These are phyloP conservation scores for Triticum urartu DNA, from an alignment of 176 grass and related monocot species.

Conservation along the genomic window DNA sequence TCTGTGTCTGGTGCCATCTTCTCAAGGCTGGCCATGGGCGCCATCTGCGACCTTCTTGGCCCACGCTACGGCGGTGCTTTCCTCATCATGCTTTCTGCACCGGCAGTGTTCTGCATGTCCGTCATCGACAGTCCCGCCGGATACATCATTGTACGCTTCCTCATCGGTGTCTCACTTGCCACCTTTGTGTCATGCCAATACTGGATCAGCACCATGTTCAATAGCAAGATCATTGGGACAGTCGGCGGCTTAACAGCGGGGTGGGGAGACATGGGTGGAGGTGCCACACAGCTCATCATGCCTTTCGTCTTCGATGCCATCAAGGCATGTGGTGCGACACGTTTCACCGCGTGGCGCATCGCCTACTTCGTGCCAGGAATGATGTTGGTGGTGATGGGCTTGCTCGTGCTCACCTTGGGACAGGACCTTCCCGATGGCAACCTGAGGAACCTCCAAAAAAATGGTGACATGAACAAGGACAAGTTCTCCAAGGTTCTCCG, in stretches of 20 bases:
- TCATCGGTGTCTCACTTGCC: slow-evolving; percentile 81
- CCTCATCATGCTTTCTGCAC: slow-evolving; percentile 74
- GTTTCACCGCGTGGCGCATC: slow-evolving; percentile 67
- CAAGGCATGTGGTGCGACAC: slow-evolving; percentile 43
- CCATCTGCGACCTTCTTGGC: slow-evolving; percentile 71
- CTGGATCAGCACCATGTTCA: slow-evolving; percentile 77
- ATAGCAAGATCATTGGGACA: slow-evolving; percentile 65
- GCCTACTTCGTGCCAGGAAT: slow-evolving; percentile 72
- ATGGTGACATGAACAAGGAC: slow-evolving; percentile 59
- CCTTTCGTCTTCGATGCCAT: slow-evolving; percentile 74
- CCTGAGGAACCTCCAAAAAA: slow-evolving; percentile 55
- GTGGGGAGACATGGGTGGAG: slow-evolving; percentile 89
- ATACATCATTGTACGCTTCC: slow-evolving; percentile 64
- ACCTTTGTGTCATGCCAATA: slow-evolving; percentile 94
- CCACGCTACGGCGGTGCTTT: slow-evolving; percentile 83
- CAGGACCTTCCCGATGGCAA: slow-evolving; percentile 93
- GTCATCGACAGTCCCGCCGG: slow-evolving; percentile 48
- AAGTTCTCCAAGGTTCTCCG: slow-evolving; percentile 70
- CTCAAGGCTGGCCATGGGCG: slow-evolving; percentile 86
- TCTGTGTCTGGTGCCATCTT: slow-evolving; percentile 90
- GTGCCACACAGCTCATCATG: slow-evolving; percentile 91
- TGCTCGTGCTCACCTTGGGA: slow-evolving; percentile 54
- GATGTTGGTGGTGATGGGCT: slow-evolving; percentile 24
- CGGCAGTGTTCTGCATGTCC: slow-evolving; percentile 77
- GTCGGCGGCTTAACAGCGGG: slow-evolving; percentile 66